Base-by-base conservation (phyloP, 1,284 basidiomycete genomes). In the Violaceomyces palustris region DNA sequence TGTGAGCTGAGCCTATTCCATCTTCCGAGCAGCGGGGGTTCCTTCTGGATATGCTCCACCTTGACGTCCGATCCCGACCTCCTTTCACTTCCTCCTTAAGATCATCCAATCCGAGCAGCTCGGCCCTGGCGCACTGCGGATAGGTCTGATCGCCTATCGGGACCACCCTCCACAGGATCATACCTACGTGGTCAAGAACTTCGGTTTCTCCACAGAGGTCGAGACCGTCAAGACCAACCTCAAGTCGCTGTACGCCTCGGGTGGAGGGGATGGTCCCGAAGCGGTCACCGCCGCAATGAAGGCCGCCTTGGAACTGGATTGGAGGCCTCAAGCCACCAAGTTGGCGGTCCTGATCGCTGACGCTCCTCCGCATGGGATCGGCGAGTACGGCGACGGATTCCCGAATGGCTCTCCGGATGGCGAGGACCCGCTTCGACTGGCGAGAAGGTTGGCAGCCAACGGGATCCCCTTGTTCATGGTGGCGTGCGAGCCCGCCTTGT, bases 401-500 rank as follows among this genome's bases (percentile, higher is more conserved):
- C 61, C 69, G 12, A 54, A 68, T 30, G 75, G 77, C 4, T 73
- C 69, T 3, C 77, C 75, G 8, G 75, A 75, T 34, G 78, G 90
- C 38, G 78, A 87, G 63, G 93, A 98, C 77, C 93, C 93, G 8
- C 75, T 99, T 38, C 82, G 86, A 44, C 76, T 97, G 34, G 92
- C 87, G 3, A 80, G 94, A 22, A 74, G 80, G 42, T 96, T 98
- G 90, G 93, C 94, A 11, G 80, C 82, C 51, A 79, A 81, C 28
- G 93, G 93, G 3, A 72, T 73, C 14, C 46, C 66, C 14, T 54
- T 73, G 15, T 72, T 68, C 43, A 66, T 73, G 52, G 92, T 99
- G 15, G 93, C 94, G 23, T 98, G 93, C 76, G 93, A 98, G 75
- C 93, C 94, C 41, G 93, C 92, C 2, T 79, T 97, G 45, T 93